Conservation (phyloP, 2,329 filamentous ascomycete genomes). For the Sporothrix brasiliensis region DNA sequence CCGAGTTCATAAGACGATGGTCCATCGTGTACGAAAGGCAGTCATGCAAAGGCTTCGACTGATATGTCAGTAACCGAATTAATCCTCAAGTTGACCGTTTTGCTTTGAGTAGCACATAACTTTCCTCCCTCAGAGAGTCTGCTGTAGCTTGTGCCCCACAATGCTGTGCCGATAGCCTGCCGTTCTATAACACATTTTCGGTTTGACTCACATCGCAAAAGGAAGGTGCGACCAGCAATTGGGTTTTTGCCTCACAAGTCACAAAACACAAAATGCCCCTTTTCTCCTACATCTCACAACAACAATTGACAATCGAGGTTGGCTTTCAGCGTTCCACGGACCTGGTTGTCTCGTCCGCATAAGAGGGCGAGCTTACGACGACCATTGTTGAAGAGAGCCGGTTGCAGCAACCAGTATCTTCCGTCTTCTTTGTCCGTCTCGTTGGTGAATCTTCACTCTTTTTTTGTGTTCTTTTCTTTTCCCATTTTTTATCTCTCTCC, state of each 20-base stretch:
- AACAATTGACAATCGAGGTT: neutral
- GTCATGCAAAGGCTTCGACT: too few relatives aligned
- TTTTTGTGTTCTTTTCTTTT: neutral
- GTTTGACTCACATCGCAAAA: conserved; percentile 2
- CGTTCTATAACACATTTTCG: neutral
- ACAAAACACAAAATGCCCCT: neutral
- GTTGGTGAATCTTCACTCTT: neutral
- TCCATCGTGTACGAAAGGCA: neutral
- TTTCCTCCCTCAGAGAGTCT: neutral
- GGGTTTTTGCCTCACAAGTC: conserved; percentile 18
- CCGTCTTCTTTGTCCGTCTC: neutral
- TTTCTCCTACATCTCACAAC: neutral
- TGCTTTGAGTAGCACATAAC: neutral
- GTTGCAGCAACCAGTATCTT: neutral
- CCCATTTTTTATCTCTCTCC: neutral
- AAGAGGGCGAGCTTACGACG: neutral
- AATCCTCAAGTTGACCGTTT: neutral
- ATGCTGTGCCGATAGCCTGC: conserved; percentile 2
- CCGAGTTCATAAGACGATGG: neutral
- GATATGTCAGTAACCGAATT: too few relatives aligned
- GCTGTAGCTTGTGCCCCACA: neutral
- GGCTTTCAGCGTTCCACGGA: neutral
- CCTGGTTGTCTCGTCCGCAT: neutral
- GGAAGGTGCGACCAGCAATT: conserved; percentile 9
- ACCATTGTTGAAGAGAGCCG: neutral